phyloP scores from a whole-genome alignment of 2,329 filamentous ascomycete genomes.

The Diaporthe amygdali region DNA sequence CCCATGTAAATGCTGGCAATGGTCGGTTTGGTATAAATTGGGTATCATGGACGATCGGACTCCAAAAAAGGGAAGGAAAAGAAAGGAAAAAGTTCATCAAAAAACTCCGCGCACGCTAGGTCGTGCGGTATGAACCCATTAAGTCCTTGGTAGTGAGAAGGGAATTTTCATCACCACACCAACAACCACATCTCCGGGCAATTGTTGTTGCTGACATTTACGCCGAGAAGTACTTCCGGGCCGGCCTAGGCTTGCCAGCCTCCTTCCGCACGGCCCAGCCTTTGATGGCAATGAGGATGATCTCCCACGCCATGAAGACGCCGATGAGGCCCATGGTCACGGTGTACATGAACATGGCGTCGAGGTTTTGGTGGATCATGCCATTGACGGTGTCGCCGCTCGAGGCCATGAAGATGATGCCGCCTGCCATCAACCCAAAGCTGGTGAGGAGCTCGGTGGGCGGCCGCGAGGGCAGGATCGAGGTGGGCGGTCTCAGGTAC shows the following conservation, averaged over 20 bases:
- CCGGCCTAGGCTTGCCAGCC: slow-evolving; percentile 28
- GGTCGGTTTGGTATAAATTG: slow-evolving; percentile 20
- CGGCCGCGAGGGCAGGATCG: slow-evolving; percentile 80
- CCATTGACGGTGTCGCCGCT: slow-evolving; percentile 76
- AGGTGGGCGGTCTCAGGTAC: slow-evolving; percentile 81
- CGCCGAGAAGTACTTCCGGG: slow-evolving; percentile 12
- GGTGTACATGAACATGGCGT: slow-evolving; percentile 94
- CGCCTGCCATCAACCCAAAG: slow-evolving; percentile 87
- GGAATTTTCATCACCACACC: background rate
- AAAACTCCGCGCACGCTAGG: background rate
- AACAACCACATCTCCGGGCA: too few species aligned
- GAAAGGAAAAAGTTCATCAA: background rate
- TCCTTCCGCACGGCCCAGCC: slow-evolving; percentile 75
- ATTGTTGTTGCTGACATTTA: background rate
- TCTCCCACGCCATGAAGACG: slow-evolving; percentile 84
- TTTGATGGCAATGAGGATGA: slow-evolving; percentile 81
- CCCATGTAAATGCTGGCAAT: slow-evolving; percentile 12
- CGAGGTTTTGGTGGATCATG: slow-evolving; percentile 78
- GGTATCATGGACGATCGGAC: slow-evolving; percentile 22
- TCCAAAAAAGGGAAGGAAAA: slow-evolving; percentile 1
- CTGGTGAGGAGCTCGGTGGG: slow-evolving; percentile 87
- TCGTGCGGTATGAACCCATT: background rate
- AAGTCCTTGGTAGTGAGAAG: background rate
- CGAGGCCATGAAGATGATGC: slow-evolving; percentile 88
- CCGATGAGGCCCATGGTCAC: slow-evolving; percentile 84